Evolutionary conservation across 1,284 basidiomycete species (phyloP).

Genomic region (Apiotrichum akiyoshidainum): DNA sequence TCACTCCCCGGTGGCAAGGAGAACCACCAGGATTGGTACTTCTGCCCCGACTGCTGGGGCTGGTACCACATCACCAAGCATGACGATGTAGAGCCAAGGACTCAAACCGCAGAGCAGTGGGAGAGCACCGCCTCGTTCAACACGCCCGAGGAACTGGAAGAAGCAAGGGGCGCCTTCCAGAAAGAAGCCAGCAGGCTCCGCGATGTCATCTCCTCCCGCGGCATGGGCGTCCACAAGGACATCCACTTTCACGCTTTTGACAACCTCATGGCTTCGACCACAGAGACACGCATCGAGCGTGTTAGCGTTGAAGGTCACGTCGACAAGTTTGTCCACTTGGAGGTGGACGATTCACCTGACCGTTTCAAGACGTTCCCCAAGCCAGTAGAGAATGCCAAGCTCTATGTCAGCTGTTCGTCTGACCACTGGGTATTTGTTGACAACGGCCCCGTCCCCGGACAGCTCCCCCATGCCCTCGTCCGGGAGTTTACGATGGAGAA

Average conservation of each 20-base stretch:
- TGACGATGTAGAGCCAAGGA: slow-evolving; percentile 4
- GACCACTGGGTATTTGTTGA: slow-evolving; percentile 37
- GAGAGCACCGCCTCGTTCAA: slow-evolving; percentile 1
- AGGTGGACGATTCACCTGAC: slow-evolving; percentile 6
- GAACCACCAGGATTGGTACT: slow-evolving; percentile 37
- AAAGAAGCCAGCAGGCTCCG: slow-evolving; percentile 12
- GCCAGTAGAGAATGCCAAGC: not conserved
- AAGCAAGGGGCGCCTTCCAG: not conserved
- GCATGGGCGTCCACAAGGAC: slow-evolving; percentile 3
- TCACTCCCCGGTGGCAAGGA: slow-evolving; percentile 35
- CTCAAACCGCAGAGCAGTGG: slow-evolving; percentile 30
- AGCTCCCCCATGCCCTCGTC: slow-evolving; percentile 31
- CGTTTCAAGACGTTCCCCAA: slow-evolving; percentile 2
- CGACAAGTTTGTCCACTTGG: slow-evolving; percentile 36
- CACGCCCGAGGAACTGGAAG: not conserved
- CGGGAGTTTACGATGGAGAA: slow-evolving; percentile 36
- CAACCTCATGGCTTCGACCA: slow-evolving; percentile 14
- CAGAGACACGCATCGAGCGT: slow-evolving; percentile 25
- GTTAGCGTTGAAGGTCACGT: slow-evolving; percentile 25
- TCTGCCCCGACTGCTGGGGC: slow-evolving; percentile 41
- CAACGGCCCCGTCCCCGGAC: slow-evolving; percentile 33
- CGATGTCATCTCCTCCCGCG: slow-evolving; percentile 11
- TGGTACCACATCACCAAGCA: slow-evolving; percentile 35
- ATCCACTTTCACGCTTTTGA: slow-evolving; percentile 37
- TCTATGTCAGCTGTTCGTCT: slow-evolving; percentile 35